Base-by-base conservation (phyloP, 164 flowering plant species). In the Stephania yunnanensis region DNA sequence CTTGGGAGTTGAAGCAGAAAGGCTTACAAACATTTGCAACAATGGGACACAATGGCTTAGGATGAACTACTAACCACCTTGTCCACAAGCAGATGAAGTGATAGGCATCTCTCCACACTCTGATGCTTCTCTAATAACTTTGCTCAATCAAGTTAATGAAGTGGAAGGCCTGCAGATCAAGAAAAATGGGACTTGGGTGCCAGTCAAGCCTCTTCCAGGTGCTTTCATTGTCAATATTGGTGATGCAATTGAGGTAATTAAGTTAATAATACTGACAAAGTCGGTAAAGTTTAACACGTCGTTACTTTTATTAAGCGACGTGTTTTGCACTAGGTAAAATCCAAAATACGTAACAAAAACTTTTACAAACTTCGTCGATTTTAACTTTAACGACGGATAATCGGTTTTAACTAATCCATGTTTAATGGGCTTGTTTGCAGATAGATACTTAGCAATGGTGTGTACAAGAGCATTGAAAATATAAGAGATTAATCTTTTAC, bases 51-150 rank as follows among this genome's bases (percentile, higher is more conserved):
- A 86, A 15, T n/a, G 83, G 20, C 73, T 86, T 76, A 86, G 87
- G 73, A 76, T 88, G 82, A 88, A 85, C 45, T 86, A 86, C 63
- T 86, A 88, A 46, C 91, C 91, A 50, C 91, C 87, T 30, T 86
- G 91, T 69, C 88, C 87, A 11, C 76, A 84, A 36, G 84, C 91
- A 25, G 83, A 85, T 1, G 52, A 66, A 66, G 86, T 78, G 2
- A 77, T 84, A 5, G 89, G 91, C 29, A 71, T 88, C 17, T 72
- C 79, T 25, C 83, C 87, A 29, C 89, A 88, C 72, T 86, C 88
- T 1, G 91, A 88, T 82, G 79, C 83, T 0, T 73, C 13, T 52
- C 88, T 74, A 5, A 79, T 88, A 5, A 88, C 91, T 0, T 81
- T 88, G n/a, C 81, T 88, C 36, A 71, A 75, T 20, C 91, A 88